Percentiles rank a stretch among this genome's conserved stretches.
These are phyloP conservation scores for Penicillium flavigenum DNA, from an alignment of 495 filamentous ascomycete species.

Conservation along the genomic window DNA sequence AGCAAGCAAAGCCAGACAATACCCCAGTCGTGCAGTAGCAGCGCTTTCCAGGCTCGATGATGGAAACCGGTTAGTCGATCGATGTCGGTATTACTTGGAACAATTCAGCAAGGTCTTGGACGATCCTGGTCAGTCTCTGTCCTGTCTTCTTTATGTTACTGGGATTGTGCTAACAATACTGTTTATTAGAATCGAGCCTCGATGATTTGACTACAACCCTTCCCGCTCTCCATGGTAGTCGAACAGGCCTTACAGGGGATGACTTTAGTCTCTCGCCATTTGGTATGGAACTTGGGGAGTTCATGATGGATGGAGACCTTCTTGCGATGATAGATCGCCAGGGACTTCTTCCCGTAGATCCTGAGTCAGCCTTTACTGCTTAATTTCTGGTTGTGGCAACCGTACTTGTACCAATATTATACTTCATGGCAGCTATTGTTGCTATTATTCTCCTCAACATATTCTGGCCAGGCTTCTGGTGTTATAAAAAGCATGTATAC, in stretches of 20 bases:
- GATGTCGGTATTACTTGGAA: conserved; percentile 39
- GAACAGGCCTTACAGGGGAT: conserved; percentile 1
- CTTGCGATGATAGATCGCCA: conserved; percentile 1
- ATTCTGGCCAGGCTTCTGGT: conserved; percentile 6
- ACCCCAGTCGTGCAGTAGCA: conserved; percentile 31
- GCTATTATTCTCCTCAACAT: neutral
- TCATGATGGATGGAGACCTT: conserved; percentile 46
- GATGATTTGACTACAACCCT: conserved; percentile 3
- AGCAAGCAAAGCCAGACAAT: conserved; percentile 21
- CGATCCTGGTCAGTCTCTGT: conserved; percentile 24
- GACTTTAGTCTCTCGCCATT: conserved; percentile 32
- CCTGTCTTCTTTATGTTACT: neutral
- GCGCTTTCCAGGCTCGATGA: conserved; percentile 38
- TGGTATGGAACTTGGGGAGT: conserved; percentile 43
- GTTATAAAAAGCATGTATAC: no score
- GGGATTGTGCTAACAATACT: neutral
- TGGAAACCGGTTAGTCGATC: conserved; percentile 42
- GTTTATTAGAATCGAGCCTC: neutral
- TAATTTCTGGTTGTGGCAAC: neutral
- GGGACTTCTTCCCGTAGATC: neutral
- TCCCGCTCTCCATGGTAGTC: conserved; percentile 12
- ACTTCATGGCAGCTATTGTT: neutral
- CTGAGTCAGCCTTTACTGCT: neutral
- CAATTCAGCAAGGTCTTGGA: conserved; percentile 31
- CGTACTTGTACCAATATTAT: neutral